Percentiles rank a stretch among this genome's conserved stretches.
These are phyloP conservation scores for Solanum hybrid DNA, from an alignment of 305 asterid genomes.

Conservation along the genomic window DNA sequence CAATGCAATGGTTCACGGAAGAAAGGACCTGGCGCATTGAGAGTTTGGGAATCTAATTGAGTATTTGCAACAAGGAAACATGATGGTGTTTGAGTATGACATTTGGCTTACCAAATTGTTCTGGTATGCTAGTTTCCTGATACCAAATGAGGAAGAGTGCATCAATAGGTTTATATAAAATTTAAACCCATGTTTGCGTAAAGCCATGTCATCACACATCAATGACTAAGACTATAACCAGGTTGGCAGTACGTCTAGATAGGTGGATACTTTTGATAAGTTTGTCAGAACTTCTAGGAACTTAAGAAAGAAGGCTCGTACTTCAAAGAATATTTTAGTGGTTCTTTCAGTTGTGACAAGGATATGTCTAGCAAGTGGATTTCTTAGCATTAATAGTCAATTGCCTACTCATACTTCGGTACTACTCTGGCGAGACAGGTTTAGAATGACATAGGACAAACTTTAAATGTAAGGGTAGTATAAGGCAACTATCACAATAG, in stretches of 20 bases:
- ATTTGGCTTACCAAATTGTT: background rate
- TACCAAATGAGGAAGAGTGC: background rate
- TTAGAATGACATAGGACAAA: background rate
- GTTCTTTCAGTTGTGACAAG: background rate
- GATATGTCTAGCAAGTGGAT: background rate
- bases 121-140: no score
- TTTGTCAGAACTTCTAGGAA: background rate
- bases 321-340: background rate
- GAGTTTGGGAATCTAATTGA: background rate
- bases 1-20: background rate
- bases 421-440: background rate
- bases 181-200: no score
- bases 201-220: background rate
- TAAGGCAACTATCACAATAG: background rate
- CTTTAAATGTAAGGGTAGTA: background rate
- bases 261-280: background rate
- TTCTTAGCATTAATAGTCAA: background rate
- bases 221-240: no score
- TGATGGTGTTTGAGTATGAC: background rate
- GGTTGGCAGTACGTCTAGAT: background rate
- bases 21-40: background rate
- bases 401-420: background rate
- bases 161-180: no score
- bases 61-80: background rate
- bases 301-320: background rate